Evolutionary conservation across 331 rosid genomes (phyloP).

Genomic region (Dryas integrifolia): DNA sequence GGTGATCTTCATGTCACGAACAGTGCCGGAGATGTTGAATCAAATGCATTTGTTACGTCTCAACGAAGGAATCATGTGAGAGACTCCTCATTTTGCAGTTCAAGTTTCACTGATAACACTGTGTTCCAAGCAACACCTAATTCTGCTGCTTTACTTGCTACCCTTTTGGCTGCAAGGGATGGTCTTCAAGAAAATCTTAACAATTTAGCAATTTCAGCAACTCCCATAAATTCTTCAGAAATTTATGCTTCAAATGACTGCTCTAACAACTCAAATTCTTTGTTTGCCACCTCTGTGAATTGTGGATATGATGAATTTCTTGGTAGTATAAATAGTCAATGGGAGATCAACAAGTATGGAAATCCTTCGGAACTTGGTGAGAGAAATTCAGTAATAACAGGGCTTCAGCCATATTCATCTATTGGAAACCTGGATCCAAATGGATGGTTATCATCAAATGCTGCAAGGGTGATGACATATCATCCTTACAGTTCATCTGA

Average conservation of each 20-base stretch:
- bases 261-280: slow-evolving; percentile 38
- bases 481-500: slow-evolving; percentile 35
- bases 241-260: slow-evolving; percentile 36
- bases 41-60: slow-evolving; percentile 29
- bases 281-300: slow-evolving; percentile 25
- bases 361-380: slow-evolving; percentile 33
- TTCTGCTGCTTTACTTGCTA: slow-evolving; percentile 40
- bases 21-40: slow-evolving; percentile 22
- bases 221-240: slow-evolving; percentile 38
- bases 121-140: slow-evolving; percentile 39
- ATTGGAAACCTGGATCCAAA: slow-evolving; percentile 38
- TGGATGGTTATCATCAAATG: slow-evolving; percentile 48
- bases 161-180: slow-evolving; percentile 41
- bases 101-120: slow-evolving; percentile 30
- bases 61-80: slow-evolving; percentile 31
- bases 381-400: slow-evolving; percentile 23
- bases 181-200: slow-evolving; percentile 49
- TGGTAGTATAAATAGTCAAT: slow-evolving; percentile 25
- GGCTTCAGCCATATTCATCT: slow-evolving; percentile 31
- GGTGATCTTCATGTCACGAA: slow-evolving; percentile 23
- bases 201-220: slow-evolving; percentile 35
- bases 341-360: slow-evolving; percentile 33
- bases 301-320: slow-evolving; percentile 39
- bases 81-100: slow-evolving; percentile 36
- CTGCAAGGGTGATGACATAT: slow-evolving; percentile 28